Base-by-base conservation (phyloP, 129 eudicot genomes). In the Flaveria trinervia region DNA sequence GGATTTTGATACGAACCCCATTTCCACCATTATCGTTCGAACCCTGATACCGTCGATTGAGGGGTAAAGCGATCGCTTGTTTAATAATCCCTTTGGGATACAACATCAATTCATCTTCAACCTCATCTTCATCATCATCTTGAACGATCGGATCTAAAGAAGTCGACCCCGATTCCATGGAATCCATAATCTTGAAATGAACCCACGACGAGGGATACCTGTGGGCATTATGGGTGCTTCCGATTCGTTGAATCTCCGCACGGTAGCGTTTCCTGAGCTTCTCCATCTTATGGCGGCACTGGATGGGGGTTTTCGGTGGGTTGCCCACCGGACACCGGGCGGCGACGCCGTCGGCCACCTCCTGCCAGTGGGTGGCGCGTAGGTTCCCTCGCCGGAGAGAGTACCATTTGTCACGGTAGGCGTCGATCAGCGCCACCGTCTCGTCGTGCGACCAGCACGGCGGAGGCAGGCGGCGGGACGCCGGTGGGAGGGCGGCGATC, bases 251-350 rank as follows among this genome's bases (percentile, higher is more conserved):
- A 64, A 89, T 81, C 84, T 94, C 99, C 1, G 90, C 70, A 1
- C 99, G 89, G 36, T 94, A 91, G 0, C 99, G 83, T 62, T 94
- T 94, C 2, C 98, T 82, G 0, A 94, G 93, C 92, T 94, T 94
- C 88, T 94, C 98, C 96, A 91, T 94, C 84, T 94, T 94, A 69
- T 94, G 98, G 7, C 97, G 92, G 75, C 98, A 94, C 84, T 94
- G 98, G 2, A 92, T 93, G 61, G 97, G 83, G 45, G 98, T 91
- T 61, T 94, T 94, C 14, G 87, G 78, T 0, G 90, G 77, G n/a
- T 10, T 5, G 7, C 41, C 81, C 16, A 70, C 64, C 1, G 89
- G 92, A 76, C 86, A 86, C 0, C 87, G 82, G 7, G 22, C 57
- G 7, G 82, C 84, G 59, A 94, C 89, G 2, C 69, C 87, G 15